Evolutionary conservation across 2,329 filamentous ascomycete genomes (phyloP), one percentile per base, ranked within the genome.

Genomic region (Fusarium buharicum): DNA sequence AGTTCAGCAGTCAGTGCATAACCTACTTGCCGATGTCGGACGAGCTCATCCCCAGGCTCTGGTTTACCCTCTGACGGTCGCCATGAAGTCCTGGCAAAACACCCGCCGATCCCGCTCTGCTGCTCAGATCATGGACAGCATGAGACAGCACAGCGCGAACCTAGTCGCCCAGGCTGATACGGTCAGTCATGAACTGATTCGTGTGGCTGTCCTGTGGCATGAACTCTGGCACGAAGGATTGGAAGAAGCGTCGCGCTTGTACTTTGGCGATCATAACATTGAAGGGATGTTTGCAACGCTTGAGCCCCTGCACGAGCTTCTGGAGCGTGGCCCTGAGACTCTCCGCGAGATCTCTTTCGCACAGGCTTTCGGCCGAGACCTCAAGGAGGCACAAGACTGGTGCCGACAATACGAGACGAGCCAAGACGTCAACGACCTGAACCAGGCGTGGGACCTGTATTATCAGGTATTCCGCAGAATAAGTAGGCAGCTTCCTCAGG

Each of bases 391-490:
- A 9, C 90, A 92, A 59, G 93, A 98, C 68, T 99, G 95, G 90
- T 99, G 95, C 75, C 89, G 91, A 61, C 91, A 96, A 49, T 99
- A 96, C 77, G 90, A 92, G 70, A 86, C 87, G 36, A 95, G 91
- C n/a, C 85, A 89, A 46, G 95, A 99, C 72, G 88, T 95, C 59
- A 94, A 92, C 43, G 96, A 99, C 74, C 86, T 99, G 40, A 99
- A 98, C 73, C 93, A 97, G 76, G 95, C 95, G 7, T 99, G 95
- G 95, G 96, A 99, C 77, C 85, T 99, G 13, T 99, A 99, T 78
- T 99, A 99, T 77, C 93, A 96, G 66, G 95, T 98, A 1, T 99
- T 99, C 86, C 88, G 93, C 59, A 91, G 96, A 73, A 98, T 99
- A 73, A 91, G 90, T 43, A 87, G 94, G 61, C 96, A 99, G 76